A percentile compares a stretch with the other conserved stretches of the same genome.
Evolutionary conservation across 805 yeast genomes (phyloP).

Genomic region (Lachancea mirantina): DNA sequence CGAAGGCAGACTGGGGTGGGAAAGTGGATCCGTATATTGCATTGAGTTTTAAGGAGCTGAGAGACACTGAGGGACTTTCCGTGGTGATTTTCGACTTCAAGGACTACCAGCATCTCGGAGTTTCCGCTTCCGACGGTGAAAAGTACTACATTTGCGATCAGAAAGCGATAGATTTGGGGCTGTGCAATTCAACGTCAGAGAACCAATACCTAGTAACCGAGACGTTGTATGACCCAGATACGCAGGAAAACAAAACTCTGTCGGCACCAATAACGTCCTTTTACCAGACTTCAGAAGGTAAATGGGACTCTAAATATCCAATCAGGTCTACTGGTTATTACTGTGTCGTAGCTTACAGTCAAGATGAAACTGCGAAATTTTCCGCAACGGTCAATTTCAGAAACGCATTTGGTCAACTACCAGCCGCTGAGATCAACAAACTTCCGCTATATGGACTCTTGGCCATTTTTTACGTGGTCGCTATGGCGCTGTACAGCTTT

Average conservation of each 20-base stretch:
- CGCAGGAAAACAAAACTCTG: constrained; percentile 48
- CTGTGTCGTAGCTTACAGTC: constrained; percentile 70
- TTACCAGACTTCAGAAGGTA: constrained; percentile 49
- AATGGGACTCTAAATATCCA: constrained; percentile 53
- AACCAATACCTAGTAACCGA: constrained; percentile 57
- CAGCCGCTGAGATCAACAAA: constrained; percentile 88
- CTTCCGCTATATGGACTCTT: constrained; percentile 81
- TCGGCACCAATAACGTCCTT: constrained; percentile 50
- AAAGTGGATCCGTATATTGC: constrained; percentile 53
- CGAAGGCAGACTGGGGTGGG: constrained; percentile 85
- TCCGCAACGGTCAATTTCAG: constrained; percentile 71
- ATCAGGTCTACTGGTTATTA: constrained; percentile 81
- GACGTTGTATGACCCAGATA: constrained; percentile 35
- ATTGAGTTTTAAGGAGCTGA: constrained; percentile 35
- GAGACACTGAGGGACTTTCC: constrained; percentile 41
- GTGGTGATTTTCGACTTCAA: constrained; percentile 77
- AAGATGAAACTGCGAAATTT: constrained; percentile 39
- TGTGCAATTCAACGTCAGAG: constrained; percentile 48
- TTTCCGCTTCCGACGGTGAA: constrained; percentile 37
- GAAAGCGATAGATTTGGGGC: constrained; percentile 44
- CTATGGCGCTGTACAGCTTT: constrained; percentile 76
- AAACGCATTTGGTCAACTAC: constrained; percentile 83
- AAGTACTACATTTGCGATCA: constrained; percentile 70
- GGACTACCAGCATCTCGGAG: constrained; percentile 67
- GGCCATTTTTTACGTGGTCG: constrained; percentile 75